phyloP scores from a whole-genome alignment of 768 basidiomycete genomes.

The Leccinum barrowsii region DNA sequence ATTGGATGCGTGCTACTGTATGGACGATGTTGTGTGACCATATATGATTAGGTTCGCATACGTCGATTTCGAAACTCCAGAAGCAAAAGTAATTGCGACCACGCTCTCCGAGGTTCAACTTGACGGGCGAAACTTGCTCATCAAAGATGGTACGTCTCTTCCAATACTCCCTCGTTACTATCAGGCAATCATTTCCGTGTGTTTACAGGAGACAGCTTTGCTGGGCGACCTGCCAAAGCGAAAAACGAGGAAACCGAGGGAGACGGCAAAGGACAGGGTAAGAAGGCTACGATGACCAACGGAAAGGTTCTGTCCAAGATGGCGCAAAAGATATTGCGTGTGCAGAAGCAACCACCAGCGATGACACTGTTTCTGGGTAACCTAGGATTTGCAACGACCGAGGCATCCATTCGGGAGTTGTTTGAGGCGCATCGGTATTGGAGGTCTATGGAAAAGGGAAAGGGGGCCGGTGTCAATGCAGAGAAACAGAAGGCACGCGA shows the following conservation, averaged over 20 bases:
- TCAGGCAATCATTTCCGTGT: background rate
- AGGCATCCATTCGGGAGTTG: slow-evolving; percentile 65
- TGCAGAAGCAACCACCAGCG: slow-evolving; percentile 80
- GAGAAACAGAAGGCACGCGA: slow-evolving; percentile 17
- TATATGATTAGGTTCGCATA: slow-evolving; percentile 76
- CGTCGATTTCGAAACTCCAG: slow-evolving; percentile 83
- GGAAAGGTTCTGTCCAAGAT: slow-evolving; percentile 50
- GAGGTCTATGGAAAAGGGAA: slow-evolving; percentile 31
- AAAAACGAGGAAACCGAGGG: slow-evolving; percentile 32
- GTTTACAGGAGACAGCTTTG: slow-evolving; percentile 64
- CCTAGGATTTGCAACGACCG: slow-evolving; percentile 86
- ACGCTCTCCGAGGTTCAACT: slow-evolving; percentile 76
- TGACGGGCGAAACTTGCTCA: slow-evolving; percentile 83
- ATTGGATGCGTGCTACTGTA: background rate
- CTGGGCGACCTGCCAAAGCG: slow-evolving; percentile 55
- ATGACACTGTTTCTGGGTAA: slow-evolving; percentile 93
- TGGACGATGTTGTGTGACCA: slow-evolving; percentile 7
- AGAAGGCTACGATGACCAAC: slow-evolving; percentile 30
- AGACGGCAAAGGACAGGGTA: slow-evolving; percentile 15
- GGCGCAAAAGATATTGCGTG: slow-evolving; percentile 70
- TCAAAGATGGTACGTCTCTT: slow-evolving; percentile 75
- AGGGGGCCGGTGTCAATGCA: slow-evolving; percentile 32
- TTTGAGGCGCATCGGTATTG: slow-evolving; percentile 57
- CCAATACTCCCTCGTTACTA: background rate
- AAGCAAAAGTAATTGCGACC: slow-evolving; percentile 74